phyloP scores from a whole-genome alignment of 2,329 filamentous ascomycete species.

The Aureobasidium sp. region DNA sequence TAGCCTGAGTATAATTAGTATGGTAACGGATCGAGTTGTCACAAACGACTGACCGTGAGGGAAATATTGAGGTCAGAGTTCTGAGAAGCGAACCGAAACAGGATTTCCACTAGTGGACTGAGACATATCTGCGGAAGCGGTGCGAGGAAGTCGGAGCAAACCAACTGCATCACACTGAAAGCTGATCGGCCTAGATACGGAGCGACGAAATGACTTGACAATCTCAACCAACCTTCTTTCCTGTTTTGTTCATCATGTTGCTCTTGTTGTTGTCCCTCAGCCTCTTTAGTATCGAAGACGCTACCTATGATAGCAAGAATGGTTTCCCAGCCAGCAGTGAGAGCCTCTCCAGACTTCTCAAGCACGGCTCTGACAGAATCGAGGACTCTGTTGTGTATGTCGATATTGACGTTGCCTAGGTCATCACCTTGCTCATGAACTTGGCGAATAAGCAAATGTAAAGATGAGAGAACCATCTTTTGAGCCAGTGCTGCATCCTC shows the following conservation, averaged over 20 bases:
- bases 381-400: slow-evolving; percentile 66
- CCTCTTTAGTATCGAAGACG: slow-evolving; percentile 53
- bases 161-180: slow-evolving; percentile 82
- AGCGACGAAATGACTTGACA: slow-evolving; percentile 44
- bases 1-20: slow-evolving; percentile 50
- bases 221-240: slow-evolving; percentile 22
- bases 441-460: slow-evolving; percentile 40
- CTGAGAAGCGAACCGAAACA: slow-evolving; percentile 85
- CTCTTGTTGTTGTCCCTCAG: slow-evolving; percentile 19
- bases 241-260: neutral
- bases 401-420: slow-evolving; percentile 26
- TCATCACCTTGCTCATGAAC: slow-evolving; percentile 25
- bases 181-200: slow-evolving; percentile 73
- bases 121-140: slow-evolving; percentile 61
- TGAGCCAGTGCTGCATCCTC: slow-evolving; percentile 28
- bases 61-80: slow-evolving; percentile 91
- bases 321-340: slow-evolving; percentile 76
- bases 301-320: slow-evolving; percentile 79
- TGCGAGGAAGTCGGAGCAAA: slow-evolving; percentile 88
- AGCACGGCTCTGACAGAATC: slow-evolving; percentile 62
- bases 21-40: neutral
- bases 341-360: slow-evolving; percentile 78
- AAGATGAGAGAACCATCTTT: slow-evolving; percentile 28
- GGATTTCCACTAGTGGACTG: slow-evolving; percentile 76
- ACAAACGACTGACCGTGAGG: slow-evolving; percentile 57